These are phyloP conservation scores for Cinchona pubescens DNA, from an alignment of 257 asterid species.

Conservation along the genomic window DNA sequence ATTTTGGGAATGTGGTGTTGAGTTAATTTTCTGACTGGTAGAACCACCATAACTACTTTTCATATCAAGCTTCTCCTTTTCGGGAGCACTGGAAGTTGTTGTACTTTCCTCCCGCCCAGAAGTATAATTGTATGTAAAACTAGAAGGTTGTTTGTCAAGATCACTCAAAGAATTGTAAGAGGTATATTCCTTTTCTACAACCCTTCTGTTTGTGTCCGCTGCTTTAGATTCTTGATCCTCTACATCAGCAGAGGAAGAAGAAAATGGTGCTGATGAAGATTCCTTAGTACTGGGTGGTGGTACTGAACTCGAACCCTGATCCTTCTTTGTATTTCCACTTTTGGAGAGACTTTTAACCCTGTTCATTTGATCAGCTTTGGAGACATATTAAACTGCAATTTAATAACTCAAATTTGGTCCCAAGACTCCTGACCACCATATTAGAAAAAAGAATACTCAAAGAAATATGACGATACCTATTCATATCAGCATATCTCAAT, in stretches of 20 bases:
- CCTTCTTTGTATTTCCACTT: constrained; percentile 76
- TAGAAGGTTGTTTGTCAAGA: constrained; percentile 47
- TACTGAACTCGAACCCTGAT: constrained; percentile 51
- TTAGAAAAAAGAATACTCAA: background rate
- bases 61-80: constrained; percentile 45
- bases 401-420: background rate
- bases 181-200: constrained; percentile 53
- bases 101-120: constrained; percentile 58
- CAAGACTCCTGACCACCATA: background rate
- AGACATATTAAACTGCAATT: constrained; percentile 2
- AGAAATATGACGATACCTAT: constrained; percentile 43
- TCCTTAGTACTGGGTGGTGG: constrained; percentile 53
- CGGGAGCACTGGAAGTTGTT: constrained; percentile 36
- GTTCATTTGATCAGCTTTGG: constrained; percentile 30
- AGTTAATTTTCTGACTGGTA: constrained; percentile 49
- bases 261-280: constrained; percentile 49
- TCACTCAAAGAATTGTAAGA: constrained; percentile 45
- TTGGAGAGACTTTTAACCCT: constrained; percentile 96
- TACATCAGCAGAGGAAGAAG: constrained; percentile 44
- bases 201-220: constrained; percentile 51
- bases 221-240: constrained; percentile 66
- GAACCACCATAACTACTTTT: constrained; percentile 45
- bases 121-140: constrained; percentile 41
- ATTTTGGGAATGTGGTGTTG: constrained; percentile 43
- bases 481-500: constrained; percentile 95